Evolutionary conservation across 192 early-diverging fungal species (phyloP).

Genomic region (Entomortierella parvispora): DNA sequence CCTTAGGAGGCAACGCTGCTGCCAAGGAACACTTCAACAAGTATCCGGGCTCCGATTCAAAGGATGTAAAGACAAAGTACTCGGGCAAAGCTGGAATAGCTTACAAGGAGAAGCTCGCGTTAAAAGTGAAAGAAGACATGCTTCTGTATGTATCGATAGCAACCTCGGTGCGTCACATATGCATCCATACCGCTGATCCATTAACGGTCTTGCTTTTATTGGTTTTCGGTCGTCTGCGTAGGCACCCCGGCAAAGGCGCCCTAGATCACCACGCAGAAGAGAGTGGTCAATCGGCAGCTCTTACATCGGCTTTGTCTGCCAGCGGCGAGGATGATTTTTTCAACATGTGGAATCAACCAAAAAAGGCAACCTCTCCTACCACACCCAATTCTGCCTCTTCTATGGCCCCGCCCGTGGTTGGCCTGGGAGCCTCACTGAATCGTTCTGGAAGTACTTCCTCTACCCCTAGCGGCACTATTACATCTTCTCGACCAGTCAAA

Average conservation of each 20-base stretch:
- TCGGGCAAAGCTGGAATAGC: conserved; percentile 71
- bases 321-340: conserved; percentile 43
- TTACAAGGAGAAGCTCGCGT: conserved; percentile 84
- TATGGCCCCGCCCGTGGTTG: conserved; percentile 15
- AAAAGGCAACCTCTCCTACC: conserved; percentile 5
- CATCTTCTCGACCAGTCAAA: conserved; percentile 41
- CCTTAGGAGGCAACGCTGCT: conserved; percentile 87
- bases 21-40: conserved; percentile 87
- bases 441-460: conserved; percentile 9
- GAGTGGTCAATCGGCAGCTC: conserved; percentile 9
- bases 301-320: neutral
- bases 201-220: neutral
- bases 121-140: conserved; percentile 81
- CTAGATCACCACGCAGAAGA: conserved; percentile 28
- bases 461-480: conserved; percentile 2
- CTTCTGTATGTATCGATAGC: conserved; percentile 45
- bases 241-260: conserved; percentile 29
- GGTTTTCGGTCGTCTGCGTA: too few relatives aligned
- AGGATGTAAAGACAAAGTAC: conserved; percentile 88
- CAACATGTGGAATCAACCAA: conserved; percentile 45
- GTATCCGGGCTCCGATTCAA: conserved; percentile 58
- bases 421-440: conserved; percentile 15
- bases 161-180: too few relatives aligned
- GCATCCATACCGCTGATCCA: neutral
- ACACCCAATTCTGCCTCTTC: conserved; percentile 12